Base-by-base conservation (phyloP, 2,329 filamentous ascomycete species). In the Neofusicoccum sp. region DNA sequence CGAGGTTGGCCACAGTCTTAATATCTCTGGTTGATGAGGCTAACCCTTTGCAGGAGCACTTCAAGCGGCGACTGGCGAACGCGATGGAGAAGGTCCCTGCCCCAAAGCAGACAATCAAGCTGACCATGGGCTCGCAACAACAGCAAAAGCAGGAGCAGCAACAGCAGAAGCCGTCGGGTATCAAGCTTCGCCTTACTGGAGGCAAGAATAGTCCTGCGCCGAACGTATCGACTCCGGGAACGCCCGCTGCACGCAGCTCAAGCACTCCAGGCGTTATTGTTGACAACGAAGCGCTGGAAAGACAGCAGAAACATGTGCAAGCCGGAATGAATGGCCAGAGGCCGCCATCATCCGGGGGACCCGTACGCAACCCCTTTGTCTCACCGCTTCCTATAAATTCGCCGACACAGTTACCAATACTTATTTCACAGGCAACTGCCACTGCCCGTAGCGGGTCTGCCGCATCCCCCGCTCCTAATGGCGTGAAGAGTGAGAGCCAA, bases 71-170 rank as follows among this genome's bases (percentile, higher is more conserved):
- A 61, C 76, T 96, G 39, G 86, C 85, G 66, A 84, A 91, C 70
- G 92, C 92, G 8, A 92, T 90, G 74, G 84, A 84, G 50, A 84
- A 84, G 62, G 90, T 94, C 16, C 82, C 85, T 54, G 90, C 95
- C 74, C 89, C 92, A 12, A 86, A 89, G 70, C 86, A 90, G 39
- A 92, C 92, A 72, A 90, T 96, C 70, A 96, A 93, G 76, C 82
- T 97, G 62, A 93, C 91, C 74, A 84, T 92, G 71, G 41, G 49
- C 34, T 47, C 50, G 50, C 56, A 60, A 39, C 34, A 37, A 29
- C 41, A 47, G 12, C 43, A 31, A 37, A 22, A 50, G 47, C 81
- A 84, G 28, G 22, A 50, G 47, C 81, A 84, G 44, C 70, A 74
- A 63, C 66, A 68, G 31, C 70, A 70, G 16, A 74, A 77, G 58